phyloP scores from a whole-genome alignment of 2,329 filamentous ascomycete genomes.

The Huntiella decipiens region DNA sequence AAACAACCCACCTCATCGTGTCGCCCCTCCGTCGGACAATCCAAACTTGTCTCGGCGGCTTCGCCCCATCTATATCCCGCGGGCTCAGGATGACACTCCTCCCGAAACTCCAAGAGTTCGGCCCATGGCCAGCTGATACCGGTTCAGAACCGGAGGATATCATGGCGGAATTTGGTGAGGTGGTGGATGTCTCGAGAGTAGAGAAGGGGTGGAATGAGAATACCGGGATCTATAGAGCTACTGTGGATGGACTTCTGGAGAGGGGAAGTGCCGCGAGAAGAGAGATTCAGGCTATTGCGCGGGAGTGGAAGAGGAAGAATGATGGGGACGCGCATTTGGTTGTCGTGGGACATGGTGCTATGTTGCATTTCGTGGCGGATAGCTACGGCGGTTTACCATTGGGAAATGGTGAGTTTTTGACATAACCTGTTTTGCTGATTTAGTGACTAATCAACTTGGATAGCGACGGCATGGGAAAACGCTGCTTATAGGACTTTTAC shows the following conservation, averaged over 20 bases:
- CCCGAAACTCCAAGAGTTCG: constrained; percentile 64
- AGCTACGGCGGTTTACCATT: constrained; percentile 49
- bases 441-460: too few species aligned
- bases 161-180: constrained; percentile 37
- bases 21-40: constrained; percentile 69
- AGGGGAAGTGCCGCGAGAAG: constrained; percentile 41
- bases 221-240: constrained; percentile 27
- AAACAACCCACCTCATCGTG: constrained; percentile 52
- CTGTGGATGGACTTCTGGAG: constrained; percentile 32
- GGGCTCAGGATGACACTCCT: constrained; percentile 38
- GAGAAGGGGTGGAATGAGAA: constrained; percentile 43
- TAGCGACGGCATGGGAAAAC: constrained; percentile 57
- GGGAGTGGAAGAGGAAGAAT: constrained; percentile 20
- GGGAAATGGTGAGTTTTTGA: constrained; percentile 20
- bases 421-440: too few species aligned
- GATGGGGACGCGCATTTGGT: constrained; percentile 38
- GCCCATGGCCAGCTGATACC: constrained; percentile 54
- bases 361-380: constrained; percentile 68
- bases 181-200: constrained; percentile 45
- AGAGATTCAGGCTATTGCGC: constrained; percentile 33
- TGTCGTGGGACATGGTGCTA: constrained; percentile 65
- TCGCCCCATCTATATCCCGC: constrained; percentile 33
- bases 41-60: constrained; percentile 54
- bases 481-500: constrained; percentile 52
- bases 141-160: constrained; percentile 41